Evolutionary conservation across 768 basidiomycete genomes (phyloP).

Genomic region (Kwoniella mangroviensis): DNA sequence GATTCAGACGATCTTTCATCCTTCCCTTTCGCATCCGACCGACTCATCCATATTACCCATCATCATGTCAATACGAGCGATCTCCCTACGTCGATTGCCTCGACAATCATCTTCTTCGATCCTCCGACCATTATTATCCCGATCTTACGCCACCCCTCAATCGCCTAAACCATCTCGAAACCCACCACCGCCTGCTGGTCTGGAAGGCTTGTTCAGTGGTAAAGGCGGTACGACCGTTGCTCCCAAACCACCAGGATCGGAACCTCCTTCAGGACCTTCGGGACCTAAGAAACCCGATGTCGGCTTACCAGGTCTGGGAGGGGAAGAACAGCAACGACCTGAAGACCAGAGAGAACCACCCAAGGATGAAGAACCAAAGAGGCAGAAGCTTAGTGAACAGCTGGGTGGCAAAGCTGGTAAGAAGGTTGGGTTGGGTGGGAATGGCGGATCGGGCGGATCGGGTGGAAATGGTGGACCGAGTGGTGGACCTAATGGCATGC

Average conservation of each 20-base stretch:
- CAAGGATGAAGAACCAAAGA: slow-evolving; percentile 31
- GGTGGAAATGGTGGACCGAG: slow-evolving; percentile 40
- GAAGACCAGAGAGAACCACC: slow-evolving; percentile 33
- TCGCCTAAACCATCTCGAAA: slow-evolving; percentile 41
- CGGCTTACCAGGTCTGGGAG: slow-evolving; percentile 32
- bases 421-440: slow-evolving; percentile 46
- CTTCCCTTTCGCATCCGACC: background rate
- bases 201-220: slow-evolving; percentile 47
- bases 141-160: slow-evolving; percentile 44
- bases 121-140: slow-evolving; percentile 28
- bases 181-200: slow-evolving; percentile 45
- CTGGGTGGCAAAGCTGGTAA: slow-evolving; percentile 40
- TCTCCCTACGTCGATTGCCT: slow-evolving; percentile 37
- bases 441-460: slow-evolving; percentile 39
- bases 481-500: slow-evolving; percentile 36
- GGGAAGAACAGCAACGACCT: slow-evolving; percentile 13
- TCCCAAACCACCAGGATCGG: slow-evolving; percentile 47
- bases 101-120: slow-evolving; percentile 11
- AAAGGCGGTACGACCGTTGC: slow-evolving; percentile 39
- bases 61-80: slow-evolving; percentile 44
- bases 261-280: slow-evolving; percentile 45
- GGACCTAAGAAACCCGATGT: slow-evolving; percentile 47
- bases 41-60: slow-evolving; percentile 1
- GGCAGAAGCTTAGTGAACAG: slow-evolving; percentile 42
- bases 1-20: background rate